These are phyloP conservation scores for Sporothrix curviconia DNA, from an alignment of 2,329 filamentous ascomycete species.

Conservation along the genomic window DNA sequence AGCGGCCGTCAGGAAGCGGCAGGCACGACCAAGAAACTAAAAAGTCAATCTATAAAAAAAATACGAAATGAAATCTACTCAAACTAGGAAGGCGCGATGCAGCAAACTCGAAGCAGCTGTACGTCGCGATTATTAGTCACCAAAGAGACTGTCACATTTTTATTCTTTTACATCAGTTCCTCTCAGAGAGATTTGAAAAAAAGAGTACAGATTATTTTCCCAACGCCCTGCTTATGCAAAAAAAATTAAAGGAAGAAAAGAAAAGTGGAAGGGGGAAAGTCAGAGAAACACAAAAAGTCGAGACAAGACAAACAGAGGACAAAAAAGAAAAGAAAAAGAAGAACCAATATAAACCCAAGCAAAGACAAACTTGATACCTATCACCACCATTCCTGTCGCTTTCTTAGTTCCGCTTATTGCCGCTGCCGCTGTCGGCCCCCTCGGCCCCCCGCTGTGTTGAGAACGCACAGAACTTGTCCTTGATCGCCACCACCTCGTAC, in stretches of 20 bases:
- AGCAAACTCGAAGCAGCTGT: no score
- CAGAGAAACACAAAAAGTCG: not conserved
- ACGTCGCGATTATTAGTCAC: no score
- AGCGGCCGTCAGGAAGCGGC: not conserved
- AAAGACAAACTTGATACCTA: no score
- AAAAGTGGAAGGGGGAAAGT: not conserved
- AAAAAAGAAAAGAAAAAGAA: not conserved
- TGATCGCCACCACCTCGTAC: constrained; percentile 94
- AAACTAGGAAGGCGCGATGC: not conserved
- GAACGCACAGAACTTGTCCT: constrained; percentile 87
- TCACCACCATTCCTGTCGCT: constrained; percentile 21
- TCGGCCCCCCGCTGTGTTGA: constrained; percentile 59
- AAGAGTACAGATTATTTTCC: constrained; percentile 12
- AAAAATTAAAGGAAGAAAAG: not conserved
- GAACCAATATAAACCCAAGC: not conserved
- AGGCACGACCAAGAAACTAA: not conserved
- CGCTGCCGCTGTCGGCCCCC: constrained; percentile 32
- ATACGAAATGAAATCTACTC: not conserved
- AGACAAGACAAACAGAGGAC: not conserved
- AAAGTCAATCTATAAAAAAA: not conserved
- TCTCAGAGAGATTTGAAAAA: not conserved
- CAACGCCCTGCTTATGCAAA: constrained; percentile 18
- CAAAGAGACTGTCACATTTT: not conserved
- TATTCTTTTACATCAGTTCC: not conserved
- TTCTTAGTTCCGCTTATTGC: constrained; percentile 28